Evolutionary conservation across 345 rosid species (phyloP), one percentile per base, ranked within the genome.

Genomic region (Balakata baccata): DNA sequence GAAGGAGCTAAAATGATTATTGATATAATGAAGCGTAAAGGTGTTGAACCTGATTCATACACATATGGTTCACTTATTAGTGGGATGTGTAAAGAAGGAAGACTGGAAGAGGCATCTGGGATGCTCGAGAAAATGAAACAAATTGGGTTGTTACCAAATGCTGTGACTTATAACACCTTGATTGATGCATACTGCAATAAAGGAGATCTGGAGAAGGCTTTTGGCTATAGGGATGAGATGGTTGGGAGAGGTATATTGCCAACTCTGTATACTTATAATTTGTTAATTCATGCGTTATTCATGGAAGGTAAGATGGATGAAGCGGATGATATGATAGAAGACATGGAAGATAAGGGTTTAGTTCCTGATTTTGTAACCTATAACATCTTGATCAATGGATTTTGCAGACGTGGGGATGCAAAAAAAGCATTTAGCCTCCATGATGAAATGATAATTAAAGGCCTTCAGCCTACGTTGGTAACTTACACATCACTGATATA

Each of bases 301-400:
- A 80, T 95, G 90, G 96, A 90, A 74, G 83, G 74, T 13, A 88
- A 81, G 83, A 82, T 87, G 72, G 81, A 56, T 23, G 87, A 88
- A 57, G 97, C 94, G 59, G 94, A 88, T 53, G 75, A 60, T 16
- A 73, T 92, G 89, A 64, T 89, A 52, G 86, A 79, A 59, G 97
- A 92, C 63, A 88, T 94, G 90, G 78, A 59, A 74, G 88, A 84
- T 14, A 85, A 83, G 52, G 94, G 96, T 54, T 45, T 89, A 12
- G 74, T 61, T 59, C 74, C 89, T 25, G 96, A 92, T 87, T 76
- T 88, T 67, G 81, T 92, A 59, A 89, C 98, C 0, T 92, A 87
- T 81, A 92, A 92, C 84, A 91, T 92, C 71, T 80, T 95, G 75
- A 87, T 92, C 50, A 95, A 92, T 75, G 99, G 96, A 23, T 88